Evolutionary conservation across 257 asterid species (phyloP).

Genomic region (Schizonepeta tenuifolia): DNA sequence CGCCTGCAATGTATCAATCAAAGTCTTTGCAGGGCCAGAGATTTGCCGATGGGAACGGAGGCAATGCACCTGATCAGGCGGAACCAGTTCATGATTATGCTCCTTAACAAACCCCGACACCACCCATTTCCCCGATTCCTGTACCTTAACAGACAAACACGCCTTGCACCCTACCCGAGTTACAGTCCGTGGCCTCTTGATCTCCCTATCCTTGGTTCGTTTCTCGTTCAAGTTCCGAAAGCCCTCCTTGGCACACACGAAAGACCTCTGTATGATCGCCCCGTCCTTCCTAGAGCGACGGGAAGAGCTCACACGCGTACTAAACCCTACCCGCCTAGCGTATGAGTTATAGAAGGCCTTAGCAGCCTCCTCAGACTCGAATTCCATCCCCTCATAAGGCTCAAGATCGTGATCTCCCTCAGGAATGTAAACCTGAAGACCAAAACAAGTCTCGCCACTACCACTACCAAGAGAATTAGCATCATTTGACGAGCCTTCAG

Average conservation of each 20-base stretch:
- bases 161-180: conserved; percentile 99
- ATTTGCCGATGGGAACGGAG: conserved; percentile 95
- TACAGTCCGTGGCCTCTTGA: conserved; percentile 82
- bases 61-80: conserved; percentile 94
- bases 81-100: conserved; percentile 93
- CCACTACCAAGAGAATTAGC: conserved; percentile 50
- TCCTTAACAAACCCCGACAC: conserved; percentile 81
- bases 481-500: conserved; percentile 56
- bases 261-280: conserved; percentile 94
- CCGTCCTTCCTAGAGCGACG: conserved; percentile 98
- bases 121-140: conserved; percentile 92
- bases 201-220: conserved; percentile 83
- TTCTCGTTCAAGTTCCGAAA: conserved; percentile 94
- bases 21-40: conserved; percentile 93
- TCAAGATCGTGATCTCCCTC: conserved; percentile 84
- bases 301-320: conserved; percentile 99
- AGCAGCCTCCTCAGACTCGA: conserved; percentile 98
- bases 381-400: conserved; percentile 95
- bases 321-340: conserved; percentile 95
- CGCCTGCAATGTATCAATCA: conserved; percentile 96
- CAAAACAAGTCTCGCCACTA: conserved; percentile 41
- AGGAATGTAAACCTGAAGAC: conserved; percentile 51
- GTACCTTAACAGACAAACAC: conserved; percentile 81
- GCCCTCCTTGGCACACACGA: conserved; percentile 98
- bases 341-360: conserved; percentile 93